A percentile compares a stretch with the other conserved stretches of the same genome.
These are phyloP conservation scores for Emmonsiellopsis sp. DNA, from an alignment of 2,329 filamentous ascomycete genomes.

Conservation along the genomic window DNA sequence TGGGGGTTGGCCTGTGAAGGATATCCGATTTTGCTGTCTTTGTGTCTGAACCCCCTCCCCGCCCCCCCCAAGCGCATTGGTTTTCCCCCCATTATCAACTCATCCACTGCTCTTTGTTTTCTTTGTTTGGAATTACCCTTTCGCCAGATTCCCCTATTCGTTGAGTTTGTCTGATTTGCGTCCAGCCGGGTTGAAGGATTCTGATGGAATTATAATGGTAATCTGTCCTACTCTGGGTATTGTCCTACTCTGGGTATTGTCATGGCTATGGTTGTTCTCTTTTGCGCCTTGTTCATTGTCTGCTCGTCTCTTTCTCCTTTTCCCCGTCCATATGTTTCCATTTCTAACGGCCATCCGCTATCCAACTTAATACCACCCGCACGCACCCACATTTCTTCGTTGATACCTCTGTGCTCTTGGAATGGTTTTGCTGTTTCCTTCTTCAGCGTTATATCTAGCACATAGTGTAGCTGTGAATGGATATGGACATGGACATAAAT, in stretches of 20 bases:
- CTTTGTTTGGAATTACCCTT: background rate
- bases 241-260: background rate
- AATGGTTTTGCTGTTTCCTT: no score
- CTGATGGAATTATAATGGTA: no score
- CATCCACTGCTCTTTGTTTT: background rate
- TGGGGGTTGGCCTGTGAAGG: background rate
- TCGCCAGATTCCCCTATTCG: background rate
- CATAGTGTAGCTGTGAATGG: no score
- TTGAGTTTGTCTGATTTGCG: background rate
- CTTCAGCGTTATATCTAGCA: no score
- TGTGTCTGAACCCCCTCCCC: background rate
- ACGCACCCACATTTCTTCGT: no score
- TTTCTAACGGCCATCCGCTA: background rate
- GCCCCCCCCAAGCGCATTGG: background rate
- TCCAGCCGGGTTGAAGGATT: background rate
- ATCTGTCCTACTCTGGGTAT: no score
- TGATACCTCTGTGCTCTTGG: no score
- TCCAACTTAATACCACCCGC: no score
- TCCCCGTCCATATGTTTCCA: background rate
- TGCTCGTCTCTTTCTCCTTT: background rate
- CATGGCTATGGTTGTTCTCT: background rate
- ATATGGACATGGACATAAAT: no score
- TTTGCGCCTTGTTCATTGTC: background rate
- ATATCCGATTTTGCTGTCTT: no score
- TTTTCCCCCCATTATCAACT: background rate